Percentiles rank a stretch among this genome's conserved stretches.
These are phyloP conservation scores for Cyathus striatus DNA, from an alignment of 768 basidiomycete species.

Conservation along the genomic window DNA sequence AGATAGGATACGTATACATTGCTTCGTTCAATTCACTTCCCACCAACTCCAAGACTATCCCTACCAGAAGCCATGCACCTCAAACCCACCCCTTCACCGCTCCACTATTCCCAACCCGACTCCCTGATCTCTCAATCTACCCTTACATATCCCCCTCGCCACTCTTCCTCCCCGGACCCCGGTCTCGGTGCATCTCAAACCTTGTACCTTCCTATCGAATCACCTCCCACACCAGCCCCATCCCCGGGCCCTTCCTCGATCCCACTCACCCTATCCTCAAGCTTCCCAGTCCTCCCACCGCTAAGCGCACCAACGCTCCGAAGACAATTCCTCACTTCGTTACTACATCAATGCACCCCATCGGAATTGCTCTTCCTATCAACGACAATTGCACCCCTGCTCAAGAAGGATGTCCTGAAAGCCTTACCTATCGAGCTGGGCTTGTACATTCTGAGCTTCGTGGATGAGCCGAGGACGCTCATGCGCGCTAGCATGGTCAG, in stretches of 20 bases:
- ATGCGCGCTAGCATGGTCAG: slow-evolving; percentile 67
- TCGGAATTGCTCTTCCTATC: slow-evolving; percentile 66
- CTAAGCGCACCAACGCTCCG: slow-evolving; percentile 27
- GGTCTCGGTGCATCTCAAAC: no score
- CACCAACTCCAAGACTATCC: no score
- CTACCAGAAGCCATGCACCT: no score
- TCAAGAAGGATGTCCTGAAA: slow-evolving; percentile 55
- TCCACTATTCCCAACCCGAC: no score
- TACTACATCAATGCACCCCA: slow-evolving; percentile 51
- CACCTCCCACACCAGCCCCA: slow-evolving; percentile 60
- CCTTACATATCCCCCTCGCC: no score
- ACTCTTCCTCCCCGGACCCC: no score
- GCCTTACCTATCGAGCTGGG: slow-evolving; percentile 54
- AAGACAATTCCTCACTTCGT: slow-evolving; percentile 44
- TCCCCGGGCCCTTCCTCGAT: slow-evolving; percentile 37
- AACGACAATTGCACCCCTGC: slow-evolving; percentile 54
- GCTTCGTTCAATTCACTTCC: no score
- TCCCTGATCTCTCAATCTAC: no score
- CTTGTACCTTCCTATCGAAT: slow-evolving; percentile 47
- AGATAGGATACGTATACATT: no score
- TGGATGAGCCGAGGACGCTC: slow-evolving; percentile 72
- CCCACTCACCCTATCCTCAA: slow-evolving; percentile 1
- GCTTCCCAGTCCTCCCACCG: slow-evolving; percentile 11
- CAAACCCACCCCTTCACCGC: no score
- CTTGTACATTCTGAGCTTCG: slow-evolving; percentile 67